Conservation (phyloP, 1,284 basidiomycete species). For the Ceratobasidium sp. region DNA sequence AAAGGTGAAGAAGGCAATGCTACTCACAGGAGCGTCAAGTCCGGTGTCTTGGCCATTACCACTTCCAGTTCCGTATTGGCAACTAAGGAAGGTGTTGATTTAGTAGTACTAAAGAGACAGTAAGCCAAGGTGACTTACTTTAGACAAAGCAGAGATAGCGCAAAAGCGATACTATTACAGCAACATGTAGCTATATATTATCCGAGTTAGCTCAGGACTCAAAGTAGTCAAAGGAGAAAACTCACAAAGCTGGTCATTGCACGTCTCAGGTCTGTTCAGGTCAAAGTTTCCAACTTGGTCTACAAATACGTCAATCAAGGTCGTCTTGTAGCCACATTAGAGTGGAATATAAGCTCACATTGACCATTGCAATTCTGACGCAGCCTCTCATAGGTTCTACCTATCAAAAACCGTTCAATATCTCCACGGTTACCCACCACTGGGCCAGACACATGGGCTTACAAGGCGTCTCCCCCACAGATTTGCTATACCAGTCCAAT, state of each 20-base stretch:
- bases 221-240: not conserved
- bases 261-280: not conserved
- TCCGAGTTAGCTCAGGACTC: not conserved
- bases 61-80: slow-evolving; percentile 18
- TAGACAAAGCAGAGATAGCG: slow-evolving; percentile 17
- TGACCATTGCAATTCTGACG: slow-evolving; percentile 3
- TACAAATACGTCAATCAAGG: not conserved
- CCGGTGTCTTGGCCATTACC: slow-evolving; percentile 3
- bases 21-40: slow-evolving; percentile 11
- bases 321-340: not conserved
- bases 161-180: slow-evolving; percentile 32
- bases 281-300: slow-evolving; percentile 9
- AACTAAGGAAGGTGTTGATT: not conserved
- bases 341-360: not conserved
- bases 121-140: slow-evolving; percentile 12
- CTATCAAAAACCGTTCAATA: not conserved
- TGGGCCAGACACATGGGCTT: not conserved
- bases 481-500: slow-evolving; percentile 36
- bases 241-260: slow-evolving; percentile 17
- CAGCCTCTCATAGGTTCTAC: slow-evolving; percentile 21
- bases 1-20: not conserved
- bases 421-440: not conserved
- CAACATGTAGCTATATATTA: slow-evolving; percentile 13
- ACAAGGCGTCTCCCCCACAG: slow-evolving; percentile 32
- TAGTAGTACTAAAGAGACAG: not conserved